These are phyloP conservation scores for Phytophthora constricta DNA, from an alignment of 352 stramenopile species.

Conservation along the genomic window DNA sequence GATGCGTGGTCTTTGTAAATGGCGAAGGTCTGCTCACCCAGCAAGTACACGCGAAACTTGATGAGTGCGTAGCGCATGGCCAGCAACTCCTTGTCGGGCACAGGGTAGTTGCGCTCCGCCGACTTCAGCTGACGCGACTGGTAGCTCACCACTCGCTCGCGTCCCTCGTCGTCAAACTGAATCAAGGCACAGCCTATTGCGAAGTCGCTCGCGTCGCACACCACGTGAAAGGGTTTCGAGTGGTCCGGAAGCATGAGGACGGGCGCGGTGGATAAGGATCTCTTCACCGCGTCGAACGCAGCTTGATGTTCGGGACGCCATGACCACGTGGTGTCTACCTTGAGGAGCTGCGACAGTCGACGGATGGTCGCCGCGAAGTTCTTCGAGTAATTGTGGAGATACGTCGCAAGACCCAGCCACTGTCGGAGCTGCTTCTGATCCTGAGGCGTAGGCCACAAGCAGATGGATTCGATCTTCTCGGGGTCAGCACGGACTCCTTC, in stretches of 20 bases:
- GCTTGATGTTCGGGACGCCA: constrained; percentile 20
- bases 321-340: constrained; percentile 8
- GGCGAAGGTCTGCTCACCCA: not conserved
- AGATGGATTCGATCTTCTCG: constrained; percentile 17
- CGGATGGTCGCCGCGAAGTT: constrained; percentile 13
- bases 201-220: constrained; percentile 11
- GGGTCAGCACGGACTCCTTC: constrained; percentile 11
- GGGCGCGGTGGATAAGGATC: not conserved
- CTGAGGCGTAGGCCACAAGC: not conserved
- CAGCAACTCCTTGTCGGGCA: not conserved
- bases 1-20: not conserved
- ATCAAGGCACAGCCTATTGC: not conserved
- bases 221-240: constrained; percentile 21
- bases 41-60: not conserved
- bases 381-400: constrained; percentile 31
- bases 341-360: constrained; percentile 19
- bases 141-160: not conserved
- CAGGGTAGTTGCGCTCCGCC: not conserved
- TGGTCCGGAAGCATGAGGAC: constrained; percentile 22
- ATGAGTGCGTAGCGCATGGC: not conserved
- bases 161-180: not conserved
- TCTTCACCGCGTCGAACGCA: constrained; percentile 23
- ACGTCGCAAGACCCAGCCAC: constrained; percentile 11
- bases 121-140: not conserved
- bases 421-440: not conserved